Percentiles rank a stretch among this genome's conserved stretches.
phyloP scores from a whole-genome alignment of 306 rosid genomes.

The Vicia sativa region DNA sequence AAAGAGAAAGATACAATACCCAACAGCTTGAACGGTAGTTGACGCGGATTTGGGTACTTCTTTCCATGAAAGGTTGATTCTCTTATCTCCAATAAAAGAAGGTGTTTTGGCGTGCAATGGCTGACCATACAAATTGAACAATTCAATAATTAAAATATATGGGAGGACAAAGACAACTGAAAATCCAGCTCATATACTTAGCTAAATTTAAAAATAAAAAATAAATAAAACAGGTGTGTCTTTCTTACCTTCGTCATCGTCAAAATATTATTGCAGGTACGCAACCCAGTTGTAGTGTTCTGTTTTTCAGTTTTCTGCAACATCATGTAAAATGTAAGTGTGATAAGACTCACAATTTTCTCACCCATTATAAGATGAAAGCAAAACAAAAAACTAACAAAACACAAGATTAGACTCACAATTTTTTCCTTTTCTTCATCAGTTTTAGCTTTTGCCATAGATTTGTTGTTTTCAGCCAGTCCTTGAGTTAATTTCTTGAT shows the following conservation, averaged over 20 bases:
- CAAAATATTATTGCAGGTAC: constrained; percentile 90
- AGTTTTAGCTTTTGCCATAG: constrained; percentile 93
- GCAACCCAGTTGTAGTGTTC: constrained; percentile 92
- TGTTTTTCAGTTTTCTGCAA: constrained; percentile 87
- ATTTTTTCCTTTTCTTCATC: constrained; percentile 83
- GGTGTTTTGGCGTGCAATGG: constrained; percentile 70
- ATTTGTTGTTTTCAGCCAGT: constrained; percentile 90
- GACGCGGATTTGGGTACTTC: constrained; percentile 67
- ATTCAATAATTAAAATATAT: neutral
- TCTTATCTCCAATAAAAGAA: constrained; percentile 83
- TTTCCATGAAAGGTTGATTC: constrained; percentile 94
- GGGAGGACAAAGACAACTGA: neutral
- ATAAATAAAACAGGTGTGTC: constrained; percentile 1
- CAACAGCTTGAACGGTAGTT: constrained; percentile 53
- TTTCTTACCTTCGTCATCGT: constrained; percentile 80
- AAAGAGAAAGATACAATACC: constrained; percentile 54
- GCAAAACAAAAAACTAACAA: constrained; percentile 24
- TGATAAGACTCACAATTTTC: neutral
- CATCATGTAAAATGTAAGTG: constrained; percentile 29
- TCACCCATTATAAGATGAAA: constrained; percentile 2
- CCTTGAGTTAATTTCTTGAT: constrained; percentile 97
- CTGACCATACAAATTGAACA: constrained; percentile 40
- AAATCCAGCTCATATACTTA: constrained; percentile 18
- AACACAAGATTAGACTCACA: constrained; percentile 56
- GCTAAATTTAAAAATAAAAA: neutral